These are phyloP conservation scores for Kwoniella europaea DNA, from an alignment of 768 basidiomycete species.

Conservation along the genomic window DNA sequence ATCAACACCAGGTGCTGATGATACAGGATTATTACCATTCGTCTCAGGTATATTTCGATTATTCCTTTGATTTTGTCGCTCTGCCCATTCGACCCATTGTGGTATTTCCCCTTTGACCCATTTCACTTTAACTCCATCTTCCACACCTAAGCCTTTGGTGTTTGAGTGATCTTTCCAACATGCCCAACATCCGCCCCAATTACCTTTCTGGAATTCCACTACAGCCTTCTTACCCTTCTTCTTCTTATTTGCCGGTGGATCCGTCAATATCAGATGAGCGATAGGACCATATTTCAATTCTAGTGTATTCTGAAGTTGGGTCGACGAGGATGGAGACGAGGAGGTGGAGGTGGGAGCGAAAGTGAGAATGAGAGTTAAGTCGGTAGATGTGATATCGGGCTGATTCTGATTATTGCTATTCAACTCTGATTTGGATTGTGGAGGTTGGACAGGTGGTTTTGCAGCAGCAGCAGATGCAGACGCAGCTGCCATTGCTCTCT, in stretches of 20 bases:
- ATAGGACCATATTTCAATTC: conserved; percentile 47
- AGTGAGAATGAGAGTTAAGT: conserved; percentile 50
- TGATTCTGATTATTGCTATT: neutral
- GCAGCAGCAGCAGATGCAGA: conserved; percentile 7
- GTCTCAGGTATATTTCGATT: too few relatives aligned
- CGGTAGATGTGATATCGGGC: conserved; percentile 43
- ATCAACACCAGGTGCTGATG: too few relatives aligned
- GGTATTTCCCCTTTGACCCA: conserved; percentile 46
- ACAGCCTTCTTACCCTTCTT: conserved; percentile 43
- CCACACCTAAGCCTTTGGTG: conserved; percentile 18
- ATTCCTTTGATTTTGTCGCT: conserved; percentile 28
- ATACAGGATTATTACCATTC: neutral
- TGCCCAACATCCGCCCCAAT: conserved; percentile 55
- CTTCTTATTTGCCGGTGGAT: conserved; percentile 36
- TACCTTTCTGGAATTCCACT: conserved; percentile 52
- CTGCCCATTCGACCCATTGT: conserved; percentile 50
- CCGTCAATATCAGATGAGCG: conserved; percentile 39
- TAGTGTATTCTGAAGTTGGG: conserved; percentile 20
- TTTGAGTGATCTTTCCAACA: conserved; percentile 50
- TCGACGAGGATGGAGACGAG: conserved; percentile 15
- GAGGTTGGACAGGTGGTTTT: neutral
- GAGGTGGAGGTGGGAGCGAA: conserved; percentile 40
- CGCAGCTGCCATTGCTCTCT: conserved; percentile 30
- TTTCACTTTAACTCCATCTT: conserved; percentile 45
- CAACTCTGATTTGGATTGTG: conserved; percentile 7